A percentile compares a stretch with the other conserved stretches of the same genome.
These are phyloP conservation scores for Aquilaria sinensis DNA, from an alignment of 345 rosid species.

Conservation along the genomic window DNA sequence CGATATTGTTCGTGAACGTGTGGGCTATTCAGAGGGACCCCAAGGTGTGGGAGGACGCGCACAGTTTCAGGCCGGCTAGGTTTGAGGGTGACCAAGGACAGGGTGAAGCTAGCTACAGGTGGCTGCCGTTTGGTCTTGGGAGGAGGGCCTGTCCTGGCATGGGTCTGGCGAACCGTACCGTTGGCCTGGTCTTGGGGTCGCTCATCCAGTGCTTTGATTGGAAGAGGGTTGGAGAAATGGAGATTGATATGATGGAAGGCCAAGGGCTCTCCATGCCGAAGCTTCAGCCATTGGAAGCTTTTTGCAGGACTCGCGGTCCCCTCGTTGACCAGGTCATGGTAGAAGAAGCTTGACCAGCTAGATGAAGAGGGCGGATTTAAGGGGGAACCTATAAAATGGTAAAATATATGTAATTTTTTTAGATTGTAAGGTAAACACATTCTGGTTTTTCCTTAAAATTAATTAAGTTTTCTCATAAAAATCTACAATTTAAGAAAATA, in stretches of 20 bases:
- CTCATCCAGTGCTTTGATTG: constrained; percentile 2
- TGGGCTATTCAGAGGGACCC: background rate
- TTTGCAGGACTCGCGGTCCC: background rate
- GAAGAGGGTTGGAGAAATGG: background rate
- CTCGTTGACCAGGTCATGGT: too few species aligned
- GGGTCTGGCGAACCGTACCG: background rate
- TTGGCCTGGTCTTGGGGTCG: background rate
- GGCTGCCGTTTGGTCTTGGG: background rate
- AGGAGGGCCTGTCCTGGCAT: background rate
- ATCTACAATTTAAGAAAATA: too few species aligned
- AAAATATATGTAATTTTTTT: too few species aligned
- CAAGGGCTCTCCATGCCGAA: background rate
- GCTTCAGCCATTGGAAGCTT: background rate
- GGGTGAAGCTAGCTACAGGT: background rate
- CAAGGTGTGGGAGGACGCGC: background rate
- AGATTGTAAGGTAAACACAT: too few species aligned
- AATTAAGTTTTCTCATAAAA: too few species aligned
- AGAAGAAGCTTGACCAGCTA: too few species aligned
- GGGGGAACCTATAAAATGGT: too few species aligned
- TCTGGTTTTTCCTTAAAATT: too few species aligned
- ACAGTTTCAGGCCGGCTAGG: background rate
- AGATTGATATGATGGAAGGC: background rate
- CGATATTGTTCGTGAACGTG: background rate
- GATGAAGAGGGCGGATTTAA: too few species aligned
- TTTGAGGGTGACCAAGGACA: background rate